Base-by-base conservation (phyloP, 1,284 basidiomycete genomes). In the Ganoderma lucidum region DNA sequence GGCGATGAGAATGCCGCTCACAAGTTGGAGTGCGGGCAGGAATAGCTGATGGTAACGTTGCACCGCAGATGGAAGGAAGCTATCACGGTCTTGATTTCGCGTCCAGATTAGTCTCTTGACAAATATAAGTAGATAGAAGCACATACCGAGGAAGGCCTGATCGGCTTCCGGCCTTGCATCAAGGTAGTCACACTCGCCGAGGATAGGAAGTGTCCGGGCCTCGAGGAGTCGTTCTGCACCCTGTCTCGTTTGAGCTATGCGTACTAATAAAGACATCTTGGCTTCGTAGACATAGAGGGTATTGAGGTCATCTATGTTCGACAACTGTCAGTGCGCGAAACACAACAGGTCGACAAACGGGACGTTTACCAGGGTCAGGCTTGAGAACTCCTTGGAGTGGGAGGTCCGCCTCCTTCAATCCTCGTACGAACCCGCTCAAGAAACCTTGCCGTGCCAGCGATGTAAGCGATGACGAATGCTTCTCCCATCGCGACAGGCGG, bases 251-350 rank as follows among this genome's bases (percentile, higher is more conserved):
- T 96, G 91, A 0, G 95, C 91, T 81, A 98, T 89, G 39, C 95
- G 89, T 37, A 93, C 89, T 67, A 99, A 89, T 73, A 98, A 85
- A 0, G 95, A 93, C 87, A 98, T 91, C 81, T 97, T 96, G 17
- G 96, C 90, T 80, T 99, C 97, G 77, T 97, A 99, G 17, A 99
- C 95, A 81, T 98, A 99, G 60, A 97, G 85, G 0, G 95, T 87
- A 77, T 98, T 97, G 28, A 99, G 83, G 71, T 96, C 94, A 76
- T 95, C 95, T 96, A 71, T 0, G 0, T 71, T 64, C 69, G 5
- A 14, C 64, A 60, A 15, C 41, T 19, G 37, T 65, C n/a, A 65
- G 68, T 45, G 60, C 53, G 9, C 12, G 1, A 62, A 23, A 4
- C 10, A 41, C 6, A 0, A 14, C n/a, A 19, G 28, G 32, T n/a